Evolutionary conservation across 805 yeast genomes (phyloP).

Genomic region (Barnettozyma sucrosica): DNA sequence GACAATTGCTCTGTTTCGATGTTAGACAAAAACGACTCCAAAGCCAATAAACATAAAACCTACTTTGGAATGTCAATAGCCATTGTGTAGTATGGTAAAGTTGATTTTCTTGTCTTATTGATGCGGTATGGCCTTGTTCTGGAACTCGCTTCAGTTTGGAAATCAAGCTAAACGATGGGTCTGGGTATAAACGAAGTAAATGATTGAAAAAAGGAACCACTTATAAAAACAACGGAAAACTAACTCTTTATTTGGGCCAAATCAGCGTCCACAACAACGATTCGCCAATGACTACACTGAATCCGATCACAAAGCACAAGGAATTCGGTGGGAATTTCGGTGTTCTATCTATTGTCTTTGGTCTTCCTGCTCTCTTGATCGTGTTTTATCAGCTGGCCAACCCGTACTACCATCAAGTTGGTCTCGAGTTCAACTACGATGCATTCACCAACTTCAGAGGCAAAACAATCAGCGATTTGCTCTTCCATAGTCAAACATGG

Average conservation of each 20-base stretch:
- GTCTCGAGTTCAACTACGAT: slow-evolving; percentile 38
- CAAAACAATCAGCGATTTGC: slow-evolving; percentile 28
- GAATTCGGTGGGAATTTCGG: slow-evolving; percentile 84
- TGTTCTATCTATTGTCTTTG: slow-evolving; percentile 56
- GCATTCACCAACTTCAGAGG: slow-evolving; percentile 32
- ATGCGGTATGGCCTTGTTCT: neutral
- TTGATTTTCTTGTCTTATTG: neutral
- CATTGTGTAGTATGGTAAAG: slow-evolving; percentile 9
- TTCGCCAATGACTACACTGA: slow-evolving; percentile 25
- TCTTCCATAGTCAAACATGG: slow-evolving; percentile 50
- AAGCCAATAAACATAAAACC: slow-evolving; percentile 2
- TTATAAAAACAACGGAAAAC: neutral
- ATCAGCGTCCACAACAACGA: neutral
- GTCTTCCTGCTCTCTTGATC: slow-evolving; percentile 60
- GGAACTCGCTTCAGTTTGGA: neutral
- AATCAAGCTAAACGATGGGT: neutral
- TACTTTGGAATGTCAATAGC: slow-evolving; percentile 26
- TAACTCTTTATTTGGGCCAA: neutral
- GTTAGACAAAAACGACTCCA: neutral
- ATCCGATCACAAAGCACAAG: slow-evolving; percentile 63
- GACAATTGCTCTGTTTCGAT: slow-evolving; percentile 45
- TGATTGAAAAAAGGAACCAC: neutral
- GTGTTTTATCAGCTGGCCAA: slow-evolving; percentile 59
- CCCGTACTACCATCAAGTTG: slow-evolving; percentile 47
- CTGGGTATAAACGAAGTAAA: neutral